Evolutionary conservation across 192 early-diverging fungal genomes (phyloP).

Genomic region (Gamsiella multidivaricata): DNA sequence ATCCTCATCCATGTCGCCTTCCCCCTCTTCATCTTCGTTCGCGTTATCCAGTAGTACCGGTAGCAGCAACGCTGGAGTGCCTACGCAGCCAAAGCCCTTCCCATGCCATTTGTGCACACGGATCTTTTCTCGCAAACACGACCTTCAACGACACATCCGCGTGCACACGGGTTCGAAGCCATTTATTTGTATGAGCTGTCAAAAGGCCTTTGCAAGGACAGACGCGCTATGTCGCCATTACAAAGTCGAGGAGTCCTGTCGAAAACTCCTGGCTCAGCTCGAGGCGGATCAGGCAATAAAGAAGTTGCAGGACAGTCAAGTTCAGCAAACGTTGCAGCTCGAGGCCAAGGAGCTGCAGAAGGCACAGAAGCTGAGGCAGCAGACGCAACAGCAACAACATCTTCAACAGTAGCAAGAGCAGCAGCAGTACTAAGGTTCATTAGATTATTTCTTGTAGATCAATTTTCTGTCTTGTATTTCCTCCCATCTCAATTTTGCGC

Average conservation of each 20-base stretch:
- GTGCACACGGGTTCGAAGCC: conserved; percentile 75
- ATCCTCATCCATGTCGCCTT: background rate
- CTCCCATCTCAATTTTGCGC: no score
- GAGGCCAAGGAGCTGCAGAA: conserved; percentile 6
- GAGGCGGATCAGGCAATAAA: conserved; percentile 26
- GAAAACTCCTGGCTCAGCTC: conserved; percentile 37
- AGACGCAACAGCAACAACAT: background rate
- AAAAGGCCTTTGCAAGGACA: conserved; percentile 71
- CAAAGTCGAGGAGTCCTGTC: conserved; percentile 67
- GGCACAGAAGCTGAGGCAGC: conserved; percentile 5
- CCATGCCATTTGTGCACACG: conserved; percentile 70
- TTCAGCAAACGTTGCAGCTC: conserved; percentile 11
- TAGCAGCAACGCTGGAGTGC: background rate
- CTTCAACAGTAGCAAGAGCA: conserved; percentile 4
- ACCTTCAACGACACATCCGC: conserved; percentile 81
- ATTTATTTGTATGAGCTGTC: conserved; percentile 67
- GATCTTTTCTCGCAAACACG: conserved; percentile 82
- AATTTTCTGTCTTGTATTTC: no score
- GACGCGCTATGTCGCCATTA: conserved; percentile 74
- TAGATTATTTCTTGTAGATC: no score
- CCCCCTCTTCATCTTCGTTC: background rate
- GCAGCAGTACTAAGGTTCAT: no score
- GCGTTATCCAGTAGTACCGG: no score
- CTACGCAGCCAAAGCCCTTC: conserved; percentile 37
- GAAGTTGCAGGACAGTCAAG: conserved; percentile 2